Evolutionary conservation across 495 filamentous ascomycete genomes (phyloP).

Genomic region (Bacidia gigantensis): DNA sequence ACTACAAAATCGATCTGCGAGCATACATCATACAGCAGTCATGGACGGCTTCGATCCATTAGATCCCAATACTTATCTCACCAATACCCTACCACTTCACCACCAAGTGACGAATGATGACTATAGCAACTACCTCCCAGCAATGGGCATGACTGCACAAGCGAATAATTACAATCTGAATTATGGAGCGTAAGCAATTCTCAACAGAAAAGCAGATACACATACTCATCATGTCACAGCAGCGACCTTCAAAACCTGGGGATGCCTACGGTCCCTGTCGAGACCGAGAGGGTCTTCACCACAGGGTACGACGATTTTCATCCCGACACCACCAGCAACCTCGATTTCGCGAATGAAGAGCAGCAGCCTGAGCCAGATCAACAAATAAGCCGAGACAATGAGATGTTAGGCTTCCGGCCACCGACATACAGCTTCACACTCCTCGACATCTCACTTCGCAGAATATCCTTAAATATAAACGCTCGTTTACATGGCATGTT

Average conservation of each 20-base stretch:
- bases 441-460: constrained; percentile 51
- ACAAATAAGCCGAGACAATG: constrained; percentile 54
- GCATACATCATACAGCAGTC: background rate
- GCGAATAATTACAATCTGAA: constrained; percentile 5
- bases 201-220: background rate
- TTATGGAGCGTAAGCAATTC: constrained; percentile 3
- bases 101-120: constrained; percentile 35
- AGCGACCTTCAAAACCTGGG: constrained; percentile 2
- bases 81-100: constrained; percentile 38
- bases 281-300: constrained; percentile 6
- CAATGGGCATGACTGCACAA: constrained; percentile 38
- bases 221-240: background rate
- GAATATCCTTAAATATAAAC: constrained; percentile 47
- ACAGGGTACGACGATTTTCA: constrained; percentile 11
- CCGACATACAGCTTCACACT: constrained; percentile 55
- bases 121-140: constrained; percentile 38
- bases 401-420: constrained; percentile 65
- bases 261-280: constrained; percentile 1
- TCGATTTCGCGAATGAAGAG: constrained; percentile 15
- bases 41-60: constrained; percentile 50
- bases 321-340: constrained; percentile 1
- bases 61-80: constrained; percentile 48
- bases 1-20: background rate
- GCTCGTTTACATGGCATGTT: constrained; percentile 93
- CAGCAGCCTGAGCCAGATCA: constrained; percentile 13